A percentile compares a stretch with the other conserved stretches of the same genome.
phyloP scores from a whole-genome alignment of 148 eudicot species.

The Rhododendron kiyosumense region DNA sequence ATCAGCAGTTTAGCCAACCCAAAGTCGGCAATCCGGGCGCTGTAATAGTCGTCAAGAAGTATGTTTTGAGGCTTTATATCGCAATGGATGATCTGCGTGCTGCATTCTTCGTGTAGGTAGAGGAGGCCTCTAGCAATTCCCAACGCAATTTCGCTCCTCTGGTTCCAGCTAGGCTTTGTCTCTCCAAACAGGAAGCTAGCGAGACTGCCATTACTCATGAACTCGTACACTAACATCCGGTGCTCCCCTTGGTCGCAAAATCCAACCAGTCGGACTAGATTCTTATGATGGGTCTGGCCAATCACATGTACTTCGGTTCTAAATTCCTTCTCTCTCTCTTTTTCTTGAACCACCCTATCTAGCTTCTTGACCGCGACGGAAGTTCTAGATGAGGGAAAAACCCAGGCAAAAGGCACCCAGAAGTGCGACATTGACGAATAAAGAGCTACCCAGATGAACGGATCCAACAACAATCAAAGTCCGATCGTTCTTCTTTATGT shows the following conservation, averaged over 20 bases:
- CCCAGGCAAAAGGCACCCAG: not conserved
- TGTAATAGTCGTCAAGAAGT: not conserved
- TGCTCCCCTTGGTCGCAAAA: slow-evolving; percentile 9
- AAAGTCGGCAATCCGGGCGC: slow-evolving; percentile 11
- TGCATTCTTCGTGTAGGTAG: slow-evolving; percentile 18
- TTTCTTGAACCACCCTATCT: not conserved
- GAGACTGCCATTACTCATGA: slow-evolving; percentile 12
- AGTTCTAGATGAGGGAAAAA: not conserved
- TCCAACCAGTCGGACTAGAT: slow-evolving; percentile 11
- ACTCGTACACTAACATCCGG: slow-evolving; percentile 10
- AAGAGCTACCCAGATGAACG: not conserved
- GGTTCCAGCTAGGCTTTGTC: slow-evolving; percentile 6
- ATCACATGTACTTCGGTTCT: slow-evolving; percentile 13
- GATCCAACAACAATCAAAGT: not conserved
- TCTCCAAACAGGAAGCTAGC: not conserved
- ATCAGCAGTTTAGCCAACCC: slow-evolving; percentile 13
- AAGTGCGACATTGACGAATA: not conserved
- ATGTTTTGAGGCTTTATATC: not conserved
- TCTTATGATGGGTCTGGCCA: slow-evolving; percentile 13
- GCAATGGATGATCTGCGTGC: slow-evolving; percentile 10
- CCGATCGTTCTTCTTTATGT: not conserved
- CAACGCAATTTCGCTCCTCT: not conserved
- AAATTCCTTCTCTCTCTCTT: slow-evolving; percentile 13
- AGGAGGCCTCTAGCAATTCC: slow-evolving; percentile 20
- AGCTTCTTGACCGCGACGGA: slow-evolving; percentile 10